A percentile compares a stretch with the other conserved stretches of the same genome.
Conservation (phyloP, 352 stramenopile species). For the Phytopythium sindhum region DNA sequence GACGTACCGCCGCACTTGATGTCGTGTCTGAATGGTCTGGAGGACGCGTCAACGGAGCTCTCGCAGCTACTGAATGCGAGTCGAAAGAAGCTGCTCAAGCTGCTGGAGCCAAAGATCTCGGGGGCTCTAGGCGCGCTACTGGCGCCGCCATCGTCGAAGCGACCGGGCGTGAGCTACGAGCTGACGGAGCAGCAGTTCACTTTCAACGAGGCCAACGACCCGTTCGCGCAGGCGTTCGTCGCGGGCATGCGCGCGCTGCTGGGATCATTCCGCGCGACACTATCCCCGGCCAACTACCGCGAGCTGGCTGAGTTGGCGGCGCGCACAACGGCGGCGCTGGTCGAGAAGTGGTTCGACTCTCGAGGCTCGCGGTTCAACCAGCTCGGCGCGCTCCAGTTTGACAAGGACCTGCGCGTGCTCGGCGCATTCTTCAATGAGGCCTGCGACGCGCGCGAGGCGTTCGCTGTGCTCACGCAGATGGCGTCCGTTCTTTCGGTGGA, state of each 20-base stretch:
- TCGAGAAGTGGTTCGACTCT: conserved; percentile 67
- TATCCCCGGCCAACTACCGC: conserved; percentile 62
- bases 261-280: conserved; percentile 36
- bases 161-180: conserved; percentile 65
- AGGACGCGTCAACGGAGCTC: conserved; percentile 70
- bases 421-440: conserved; percentile 54
- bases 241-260: conserved; percentile 53
- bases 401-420: conserved; percentile 83
- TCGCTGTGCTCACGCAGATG: conserved; percentile 63
- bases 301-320: conserved; percentile 50
- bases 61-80: conserved; percentile 60
- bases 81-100: conserved; percentile 71
- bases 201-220: conserved; percentile 86
- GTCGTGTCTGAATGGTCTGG: conserved; percentile 65
- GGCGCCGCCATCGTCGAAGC: conserved; percentile 30
- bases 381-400: conserved; percentile 80
- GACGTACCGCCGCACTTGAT: conserved; percentile 71
- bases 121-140: conserved; percentile 50
- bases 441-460: conserved; percentile 51
- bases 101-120: conserved; percentile 74
- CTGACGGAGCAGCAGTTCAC: conserved; percentile 85
- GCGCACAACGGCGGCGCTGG: conserved; percentile 30
- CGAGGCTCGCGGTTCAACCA: conserved; percentile 66
- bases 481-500: conserved; percentile 75
- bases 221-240: conserved; percentile 78